Percentiles rank a stretch among this genome's conserved stretches.
phyloP scores from a whole-genome alignment of 1,284 basidiomycete species.

The Tilletia indica region DNA sequence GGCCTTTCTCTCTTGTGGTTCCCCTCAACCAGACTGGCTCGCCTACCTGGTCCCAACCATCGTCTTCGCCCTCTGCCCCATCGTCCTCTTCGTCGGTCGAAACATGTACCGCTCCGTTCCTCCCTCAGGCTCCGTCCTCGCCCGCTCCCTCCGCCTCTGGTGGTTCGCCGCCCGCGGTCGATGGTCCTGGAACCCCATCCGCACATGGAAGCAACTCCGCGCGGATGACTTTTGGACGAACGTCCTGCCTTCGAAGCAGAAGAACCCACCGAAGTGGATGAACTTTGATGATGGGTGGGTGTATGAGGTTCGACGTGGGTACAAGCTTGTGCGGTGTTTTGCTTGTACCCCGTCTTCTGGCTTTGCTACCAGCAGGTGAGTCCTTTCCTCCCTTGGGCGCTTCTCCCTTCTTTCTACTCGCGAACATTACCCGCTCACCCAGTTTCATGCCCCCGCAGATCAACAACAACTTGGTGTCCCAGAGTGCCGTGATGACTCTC shows the following conservation, averaged over 20 bases:
- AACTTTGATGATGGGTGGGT: conserved; percentile 65
- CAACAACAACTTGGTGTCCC: conserved; percentile 68
- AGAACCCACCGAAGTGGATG: conserved; percentile 57
- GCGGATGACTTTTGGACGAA: conserved; percentile 74
- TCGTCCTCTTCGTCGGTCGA: conserved; percentile 69
- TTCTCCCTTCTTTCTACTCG: too few species aligned
- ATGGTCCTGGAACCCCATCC: conserved; percentile 56
- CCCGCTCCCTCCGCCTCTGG: conserved; percentile 57
- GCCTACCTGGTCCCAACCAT: conserved; percentile 59
- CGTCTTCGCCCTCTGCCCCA: conserved; percentile 61
- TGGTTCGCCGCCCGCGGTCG: conserved; percentile 48
- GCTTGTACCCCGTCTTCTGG: conserved; percentile 65
- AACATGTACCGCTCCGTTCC: conserved; percentile 69
- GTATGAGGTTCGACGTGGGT: conserved; percentile 75
- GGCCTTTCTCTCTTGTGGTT: neutral
- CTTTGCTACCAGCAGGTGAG: conserved; percentile 59
- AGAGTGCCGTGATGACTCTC: conserved; percentile 60
- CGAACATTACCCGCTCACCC: too few species aligned
- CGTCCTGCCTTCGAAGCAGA: conserved; percentile 61
- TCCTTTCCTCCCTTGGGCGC: neutral
- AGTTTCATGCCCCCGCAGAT: conserved; percentile 35
- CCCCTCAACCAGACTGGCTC: conserved; percentile 34
- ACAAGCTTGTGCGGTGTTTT: conserved; percentile 83
- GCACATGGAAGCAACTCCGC: conserved; percentile 52
- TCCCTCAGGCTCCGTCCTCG: conserved; percentile 78